A percentile compares a stretch with the other conserved stretches of the same genome.
These are phyloP conservation scores for Brassica hybrid DNA, from an alignment of 441 rosid species.

Conservation along the genomic window DNA sequence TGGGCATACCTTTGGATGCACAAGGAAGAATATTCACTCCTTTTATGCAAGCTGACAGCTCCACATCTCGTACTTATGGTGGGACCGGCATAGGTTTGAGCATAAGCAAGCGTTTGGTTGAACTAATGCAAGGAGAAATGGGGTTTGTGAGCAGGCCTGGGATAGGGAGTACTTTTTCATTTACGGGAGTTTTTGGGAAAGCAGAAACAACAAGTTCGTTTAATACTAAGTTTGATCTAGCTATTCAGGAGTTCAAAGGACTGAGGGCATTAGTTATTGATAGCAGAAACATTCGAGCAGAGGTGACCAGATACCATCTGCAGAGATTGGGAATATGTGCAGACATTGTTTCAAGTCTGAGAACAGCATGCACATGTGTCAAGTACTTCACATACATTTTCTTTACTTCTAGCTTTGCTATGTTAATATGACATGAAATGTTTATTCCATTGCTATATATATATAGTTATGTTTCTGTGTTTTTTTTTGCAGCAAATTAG, in stretches of 20 bases:
- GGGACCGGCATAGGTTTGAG: constrained; percentile 98
- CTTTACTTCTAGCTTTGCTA: constrained; percentile 14
- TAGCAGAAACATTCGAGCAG: constrained; percentile 73
- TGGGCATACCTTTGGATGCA: constrained; percentile 81
- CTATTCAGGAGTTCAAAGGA: constrained; percentile 61
- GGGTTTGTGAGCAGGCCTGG: constrained; percentile 84
- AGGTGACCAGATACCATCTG: constrained; percentile 82
- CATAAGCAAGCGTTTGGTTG: constrained; percentile 86
- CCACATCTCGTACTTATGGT: constrained; percentile 94
- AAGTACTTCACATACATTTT: constrained; percentile 23
- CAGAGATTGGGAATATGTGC: constrained; percentile 73
- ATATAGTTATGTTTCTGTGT: not conserved
- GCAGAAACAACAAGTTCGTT: constrained; percentile 51
- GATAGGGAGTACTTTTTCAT: constrained; percentile 88
- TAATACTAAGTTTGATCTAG: constrained; percentile 55
- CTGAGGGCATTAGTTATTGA: constrained; percentile 79
- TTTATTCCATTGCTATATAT: not conserved
- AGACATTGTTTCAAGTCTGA: constrained; percentile 50
- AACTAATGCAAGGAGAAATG: constrained; percentile 93
- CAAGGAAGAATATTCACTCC: constrained; percentile 88
- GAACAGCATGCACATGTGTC: constrained; percentile 55
- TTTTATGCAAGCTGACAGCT: constrained; percentile 97
- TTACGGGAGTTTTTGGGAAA: constrained; percentile 71
- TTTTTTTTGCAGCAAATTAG: constrained; percentile 48
- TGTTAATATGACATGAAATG: constrained; percentile 12